These are phyloP conservation scores for Xylariaceae sp. DNA, from an alignment of 2,329 filamentous ascomycete species.

Conservation along the genomic window DNA sequence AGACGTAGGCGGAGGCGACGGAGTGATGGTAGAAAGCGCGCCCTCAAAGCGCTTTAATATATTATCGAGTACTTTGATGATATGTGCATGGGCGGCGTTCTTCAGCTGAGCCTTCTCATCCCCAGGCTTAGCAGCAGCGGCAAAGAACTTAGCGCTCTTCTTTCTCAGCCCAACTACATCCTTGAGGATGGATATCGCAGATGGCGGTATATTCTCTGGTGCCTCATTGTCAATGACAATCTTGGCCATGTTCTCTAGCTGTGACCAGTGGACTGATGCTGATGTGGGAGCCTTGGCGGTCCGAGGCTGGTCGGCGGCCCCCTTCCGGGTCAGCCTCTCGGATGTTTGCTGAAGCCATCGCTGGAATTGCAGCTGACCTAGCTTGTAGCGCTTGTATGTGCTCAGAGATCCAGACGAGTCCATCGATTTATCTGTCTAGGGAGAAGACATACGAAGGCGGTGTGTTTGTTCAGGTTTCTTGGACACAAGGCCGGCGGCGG, in stretches of 20 bases:
- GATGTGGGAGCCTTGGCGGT: neutral
- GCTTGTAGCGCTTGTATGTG: conserved; percentile 15
- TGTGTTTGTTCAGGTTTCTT: too few species aligned
- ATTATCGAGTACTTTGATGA: conserved; percentile 26
- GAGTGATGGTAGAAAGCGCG: conserved; percentile 13
- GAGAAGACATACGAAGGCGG: too few species aligned
- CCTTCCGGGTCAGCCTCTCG: conserved; percentile 1
- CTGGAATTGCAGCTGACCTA: conserved; percentile 14
- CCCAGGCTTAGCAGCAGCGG: conserved; percentile 12
- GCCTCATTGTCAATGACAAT: conserved; percentile 18
- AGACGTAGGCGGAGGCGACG: neutral
- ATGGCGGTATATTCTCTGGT: conserved; percentile 24
- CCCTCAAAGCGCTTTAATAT: conserved; percentile 23
- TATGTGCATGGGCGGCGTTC: conserved; percentile 24
- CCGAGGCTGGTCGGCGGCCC: neutral
- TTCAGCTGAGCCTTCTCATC: conserved; percentile 19
- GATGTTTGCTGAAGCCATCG: conserved; percentile 17
- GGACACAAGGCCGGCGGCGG: too few species aligned
- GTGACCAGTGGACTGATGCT: conserved; percentile 9
- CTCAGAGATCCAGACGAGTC: conserved; percentile 10
- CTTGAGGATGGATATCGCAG: conserved; percentile 24
- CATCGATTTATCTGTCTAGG: too few species aligned
- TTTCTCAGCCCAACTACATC: conserved; percentile 28
- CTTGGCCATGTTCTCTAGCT: conserved; percentile 17
- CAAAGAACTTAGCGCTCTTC: conserved; percentile 26